These are phyloP conservation scores for Cercospora nicotianae DNA, from an alignment of 2,329 filamentous ascomycete genomes.

Conservation along the genomic window DNA sequence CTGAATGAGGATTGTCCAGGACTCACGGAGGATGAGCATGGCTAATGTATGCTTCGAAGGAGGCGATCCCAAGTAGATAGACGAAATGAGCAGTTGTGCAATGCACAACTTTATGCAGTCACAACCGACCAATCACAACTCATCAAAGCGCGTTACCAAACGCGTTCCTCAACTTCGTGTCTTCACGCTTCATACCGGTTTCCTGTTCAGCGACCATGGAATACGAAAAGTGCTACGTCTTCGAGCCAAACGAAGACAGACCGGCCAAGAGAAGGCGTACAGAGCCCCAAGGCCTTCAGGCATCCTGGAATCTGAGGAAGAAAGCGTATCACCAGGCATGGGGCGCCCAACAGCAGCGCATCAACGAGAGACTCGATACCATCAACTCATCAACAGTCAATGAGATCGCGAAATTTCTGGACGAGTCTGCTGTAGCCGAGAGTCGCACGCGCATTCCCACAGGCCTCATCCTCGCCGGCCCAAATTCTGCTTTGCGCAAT, in stretches of 20 bases:
- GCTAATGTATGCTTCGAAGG: conserved; percentile 40
- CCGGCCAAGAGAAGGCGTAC: conserved; percentile 46
- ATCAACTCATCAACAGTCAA: conserved; percentile 44
- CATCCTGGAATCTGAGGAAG: conserved; percentile 54
- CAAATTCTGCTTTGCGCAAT: conserved; percentile 73
- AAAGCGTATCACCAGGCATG: conserved; percentile 64
- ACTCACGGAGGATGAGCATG: conserved; percentile 77
- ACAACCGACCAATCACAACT: neutral
- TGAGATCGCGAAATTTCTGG: conserved; percentile 44
- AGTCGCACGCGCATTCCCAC: conserved; percentile 20
- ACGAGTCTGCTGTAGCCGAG: conserved; percentile 29
- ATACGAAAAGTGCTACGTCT: conserved; percentile 52
- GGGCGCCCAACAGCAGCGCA: conserved; percentile 62
- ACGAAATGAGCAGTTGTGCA: neutral
- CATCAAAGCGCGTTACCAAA: neutral
- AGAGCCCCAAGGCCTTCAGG: conserved; percentile 36
- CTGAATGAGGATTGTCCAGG: conserved; percentile 87
- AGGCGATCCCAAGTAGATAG: neutral
- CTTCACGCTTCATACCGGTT: neutral
- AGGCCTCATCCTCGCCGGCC: conserved; percentile 68
- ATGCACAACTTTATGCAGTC: neutral
- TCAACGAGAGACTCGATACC: conserved; percentile 53
- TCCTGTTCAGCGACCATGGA: conserved; percentile 42
- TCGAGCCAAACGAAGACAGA: conserved; percentile 41
- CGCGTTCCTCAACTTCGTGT: neutral